Evolutionary conservation across 257 asterid species (phyloP).

Genomic region (Echites panduratus): DNA sequence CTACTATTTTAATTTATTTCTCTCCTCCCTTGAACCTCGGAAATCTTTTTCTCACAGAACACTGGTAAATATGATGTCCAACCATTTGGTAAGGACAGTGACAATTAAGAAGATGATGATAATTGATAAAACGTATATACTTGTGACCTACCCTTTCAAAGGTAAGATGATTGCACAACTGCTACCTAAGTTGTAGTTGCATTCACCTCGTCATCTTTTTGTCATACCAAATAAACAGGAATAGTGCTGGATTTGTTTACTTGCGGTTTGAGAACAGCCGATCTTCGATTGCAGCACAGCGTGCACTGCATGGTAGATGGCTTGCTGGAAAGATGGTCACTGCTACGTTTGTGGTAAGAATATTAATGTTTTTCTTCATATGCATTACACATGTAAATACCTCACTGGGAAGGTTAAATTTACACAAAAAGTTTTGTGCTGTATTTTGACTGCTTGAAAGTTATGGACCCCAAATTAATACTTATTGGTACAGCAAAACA

Average conservation of each 20-base stretch:
- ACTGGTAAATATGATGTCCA: neutral
- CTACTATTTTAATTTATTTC: neutral
- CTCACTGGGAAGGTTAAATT: neutral
- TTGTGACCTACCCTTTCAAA: neutral
- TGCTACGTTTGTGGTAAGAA: slow-evolving; percentile 56
- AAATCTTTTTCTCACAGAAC: too few relatives aligned
- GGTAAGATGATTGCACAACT: neutral
- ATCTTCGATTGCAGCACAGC: slow-evolving; percentile 56
- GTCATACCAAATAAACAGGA: slow-evolving; percentile 29
- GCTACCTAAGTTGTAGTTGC: neutral
- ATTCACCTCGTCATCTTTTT: neutral
- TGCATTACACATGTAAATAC: neutral
- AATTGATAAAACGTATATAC: too few relatives aligned
- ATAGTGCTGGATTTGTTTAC: slow-evolving; percentile 58
- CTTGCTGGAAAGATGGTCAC: slow-evolving; percentile 78
- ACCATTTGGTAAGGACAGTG: neutral
- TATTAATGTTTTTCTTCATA: neutral
- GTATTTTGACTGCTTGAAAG: slow-evolving; percentile 35
- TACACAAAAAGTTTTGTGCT: slow-evolving; percentile 25
- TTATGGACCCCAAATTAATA: neutral
- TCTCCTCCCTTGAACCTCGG: neutral
- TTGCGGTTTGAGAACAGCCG: slow-evolving; percentile 47
- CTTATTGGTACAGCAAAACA: neutral
- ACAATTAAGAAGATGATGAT: too few relatives aligned
- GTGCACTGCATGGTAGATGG: slow-evolving; percentile 75